Conservation (phyloP, 148 eudicot species). For the Camellia granthamiana region DNA sequence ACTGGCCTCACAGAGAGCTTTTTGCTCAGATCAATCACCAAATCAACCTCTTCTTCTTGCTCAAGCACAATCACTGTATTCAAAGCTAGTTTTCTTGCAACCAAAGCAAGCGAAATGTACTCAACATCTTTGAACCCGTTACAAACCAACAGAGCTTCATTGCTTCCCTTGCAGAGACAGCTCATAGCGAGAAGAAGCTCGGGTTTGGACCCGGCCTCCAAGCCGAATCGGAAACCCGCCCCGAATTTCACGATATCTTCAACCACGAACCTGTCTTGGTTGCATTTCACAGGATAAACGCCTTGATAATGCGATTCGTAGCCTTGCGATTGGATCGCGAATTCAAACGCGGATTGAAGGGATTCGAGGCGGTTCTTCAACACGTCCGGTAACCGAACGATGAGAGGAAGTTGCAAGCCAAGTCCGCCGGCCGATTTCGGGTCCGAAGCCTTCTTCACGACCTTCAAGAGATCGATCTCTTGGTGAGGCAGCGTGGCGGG, state of each 20-base stretch:
- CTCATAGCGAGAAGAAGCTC: slow-evolving; percentile 86
- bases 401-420: slow-evolving; percentile 67
- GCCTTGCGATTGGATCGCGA: slow-evolving; percentile 47
- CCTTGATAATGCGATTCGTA: slow-evolving; percentile 83
- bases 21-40: slow-evolving; percentile 61
- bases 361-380: slow-evolving; percentile 69
- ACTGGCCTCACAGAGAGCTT: slow-evolving; percentile 62
- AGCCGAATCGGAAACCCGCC: slow-evolving; percentile 68
- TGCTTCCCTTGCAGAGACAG: slow-evolving; percentile 62
- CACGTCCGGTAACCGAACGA: slow-evolving; percentile 81
- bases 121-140: slow-evolving; percentile 91
- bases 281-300: slow-evolving; percentile 92
- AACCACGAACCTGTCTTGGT: slow-evolving; percentile 75
- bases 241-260: slow-evolving; percentile 89
- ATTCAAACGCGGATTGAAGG: slow-evolving; percentile 69
- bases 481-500: slow-evolving; percentile 60
- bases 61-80: slow-evolving; percentile 87
- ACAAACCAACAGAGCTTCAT: slow-evolving; percentile 67
- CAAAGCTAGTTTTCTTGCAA: slow-evolving; percentile 60
- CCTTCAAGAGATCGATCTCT: slow-evolving; percentile 75
- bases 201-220: slow-evolving; percentile 97
- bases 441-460: slow-evolving; percentile 78
- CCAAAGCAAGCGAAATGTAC: slow-evolving; percentile 67
- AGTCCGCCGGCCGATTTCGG: slow-evolving; percentile 59
- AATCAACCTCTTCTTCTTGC: slow-evolving; percentile 76